Evolutionary conservation across 257 asterid genomes (phyloP).

Genomic region (Penstemon eatonii): DNA sequence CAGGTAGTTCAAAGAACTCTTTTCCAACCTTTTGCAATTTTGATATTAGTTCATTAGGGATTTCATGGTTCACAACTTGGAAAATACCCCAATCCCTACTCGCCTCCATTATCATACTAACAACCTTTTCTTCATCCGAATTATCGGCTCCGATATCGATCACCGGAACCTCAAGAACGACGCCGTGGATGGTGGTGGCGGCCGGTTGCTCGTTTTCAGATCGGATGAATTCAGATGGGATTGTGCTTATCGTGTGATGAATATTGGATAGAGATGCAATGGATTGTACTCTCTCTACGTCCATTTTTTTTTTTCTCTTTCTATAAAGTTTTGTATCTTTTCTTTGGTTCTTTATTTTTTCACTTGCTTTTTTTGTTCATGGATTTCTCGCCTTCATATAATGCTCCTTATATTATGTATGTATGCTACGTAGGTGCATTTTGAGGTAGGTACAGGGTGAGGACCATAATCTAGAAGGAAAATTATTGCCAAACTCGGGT

Average conservation of each 20-base stretch:
- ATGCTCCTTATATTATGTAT: no score
- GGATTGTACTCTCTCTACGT: conserved; percentile 46
- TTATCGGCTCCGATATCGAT: conserved; percentile 36
- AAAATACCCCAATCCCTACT: conserved; percentile 60
- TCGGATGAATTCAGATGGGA: conserved; percentile 51
- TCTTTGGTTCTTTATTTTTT: no score
- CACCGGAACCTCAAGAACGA: conserved; percentile 51
- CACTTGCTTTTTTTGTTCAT: no score
- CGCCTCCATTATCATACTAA: conserved; percentile 35
- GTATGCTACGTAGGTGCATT: no score
- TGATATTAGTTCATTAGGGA: conserved; percentile 39
- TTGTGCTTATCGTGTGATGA: conserved; percentile 23
- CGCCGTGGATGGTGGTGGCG: conserved; percentile 45
- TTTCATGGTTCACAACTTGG: conserved; percentile 67
- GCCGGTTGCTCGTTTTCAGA: conserved; percentile 58
- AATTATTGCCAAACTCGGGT: no score
- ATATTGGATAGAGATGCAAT: conserved; percentile 38
- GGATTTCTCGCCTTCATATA: no score
- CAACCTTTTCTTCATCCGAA: conserved; percentile 26
- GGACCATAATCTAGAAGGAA: no score
- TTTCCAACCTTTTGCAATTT: conserved; percentile 50
- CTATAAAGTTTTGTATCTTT: no score
- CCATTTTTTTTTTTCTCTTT: conserved; percentile 27
- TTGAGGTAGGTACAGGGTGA: no score
- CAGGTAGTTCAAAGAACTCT: conserved; percentile 54